Evolutionary conservation across 495 filamentous ascomycete species (phyloP).

Genomic region (Mycothermus thermophilus): DNA sequence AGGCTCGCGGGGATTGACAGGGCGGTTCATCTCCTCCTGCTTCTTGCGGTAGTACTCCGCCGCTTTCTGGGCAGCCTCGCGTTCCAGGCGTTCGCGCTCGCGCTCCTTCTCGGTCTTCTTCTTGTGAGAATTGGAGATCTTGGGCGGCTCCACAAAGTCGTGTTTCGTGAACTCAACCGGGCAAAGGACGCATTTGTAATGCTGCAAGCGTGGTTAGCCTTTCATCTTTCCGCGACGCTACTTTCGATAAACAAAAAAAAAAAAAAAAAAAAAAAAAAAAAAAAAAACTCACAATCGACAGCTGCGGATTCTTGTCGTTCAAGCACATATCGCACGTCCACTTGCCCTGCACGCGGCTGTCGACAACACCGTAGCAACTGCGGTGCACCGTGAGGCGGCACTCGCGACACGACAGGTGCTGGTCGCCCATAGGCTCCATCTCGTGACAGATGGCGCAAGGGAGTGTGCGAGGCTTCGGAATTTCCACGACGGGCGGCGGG

Average conservation of each 20-base stretch:
- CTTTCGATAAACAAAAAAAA: neutral
- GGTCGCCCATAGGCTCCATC: slow-evolving; percentile 55
- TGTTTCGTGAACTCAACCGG: slow-evolving; percentile 62
- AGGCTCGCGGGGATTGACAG: slow-evolving; percentile 73
- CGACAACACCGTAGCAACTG: slow-evolving; percentile 74
- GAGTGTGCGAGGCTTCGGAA: slow-evolving; percentile 59
- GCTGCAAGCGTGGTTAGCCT: slow-evolving; percentile 32
- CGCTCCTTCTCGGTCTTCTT: slow-evolving; percentile 90
- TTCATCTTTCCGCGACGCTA: neutral
- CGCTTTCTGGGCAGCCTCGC: slow-evolving; percentile 58
- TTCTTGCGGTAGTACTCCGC: slow-evolving; percentile 66
- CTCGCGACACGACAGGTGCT: slow-evolving; percentile 63
- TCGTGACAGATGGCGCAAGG: slow-evolving; percentile 76
- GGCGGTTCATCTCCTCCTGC: slow-evolving; percentile 69
- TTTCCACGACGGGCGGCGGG: slow-evolving; percentile 50
- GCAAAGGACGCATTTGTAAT: slow-evolving; percentile 86
- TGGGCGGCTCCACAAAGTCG: slow-evolving; percentile 74
- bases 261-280: neutral
- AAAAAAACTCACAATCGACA: slow-evolving; percentile 58
- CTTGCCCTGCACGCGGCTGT: slow-evolving; percentile 55
- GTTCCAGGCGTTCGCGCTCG: slow-evolving; percentile 74
- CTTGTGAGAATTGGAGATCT: slow-evolving; percentile 44
- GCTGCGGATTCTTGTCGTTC: slow-evolving; percentile 76
- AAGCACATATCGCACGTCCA: slow-evolving; percentile 94
- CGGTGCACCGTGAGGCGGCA: slow-evolving; percentile 90